phyloP scores from a whole-genome alignment of 345 rosid genomes.

The Geranium brycei region DNA sequence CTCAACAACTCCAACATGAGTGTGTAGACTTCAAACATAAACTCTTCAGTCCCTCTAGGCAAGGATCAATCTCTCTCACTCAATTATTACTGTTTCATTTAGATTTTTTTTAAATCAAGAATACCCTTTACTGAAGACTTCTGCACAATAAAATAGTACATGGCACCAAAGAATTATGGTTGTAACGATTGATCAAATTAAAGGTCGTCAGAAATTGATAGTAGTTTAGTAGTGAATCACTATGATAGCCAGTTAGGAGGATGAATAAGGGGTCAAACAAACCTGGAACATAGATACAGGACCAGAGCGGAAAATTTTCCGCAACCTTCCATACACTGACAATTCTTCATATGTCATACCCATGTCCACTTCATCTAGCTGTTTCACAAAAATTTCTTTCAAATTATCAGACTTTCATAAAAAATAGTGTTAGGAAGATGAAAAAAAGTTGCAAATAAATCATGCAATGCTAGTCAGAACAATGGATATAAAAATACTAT shows the following conservation, averaged over 20 bases:
- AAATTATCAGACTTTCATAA: no score
- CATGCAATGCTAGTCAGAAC: no score
- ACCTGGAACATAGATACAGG: constrained; percentile 98
- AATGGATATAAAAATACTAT: no score
- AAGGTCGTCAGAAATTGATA: no score
- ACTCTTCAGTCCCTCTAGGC: not conserved
- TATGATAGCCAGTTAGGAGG: not conserved
- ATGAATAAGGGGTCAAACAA: constrained; percentile 6
- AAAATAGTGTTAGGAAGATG: no score
- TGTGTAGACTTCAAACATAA: not conserved
- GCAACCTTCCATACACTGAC: constrained; percentile 68
- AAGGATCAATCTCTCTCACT: not conserved
- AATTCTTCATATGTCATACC: constrained; percentile 95
- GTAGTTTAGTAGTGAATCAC: not conserved
- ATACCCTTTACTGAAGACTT: no score
- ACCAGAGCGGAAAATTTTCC: constrained; percentile 76
- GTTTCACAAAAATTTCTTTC: constrained; percentile 9
- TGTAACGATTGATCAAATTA: no score
- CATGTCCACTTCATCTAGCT: constrained; percentile 87
- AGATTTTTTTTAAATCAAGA: no score
- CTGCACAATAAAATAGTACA: no score
- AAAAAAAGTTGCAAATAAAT: no score
- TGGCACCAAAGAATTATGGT: no score
- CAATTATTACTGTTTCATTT: not conserved
- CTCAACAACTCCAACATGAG: not conserved